These are phyloP conservation scores for Phytopythium aichiense DNA, from an alignment of 352 stramenopile genomes.

Conservation along the genomic window DNA sequence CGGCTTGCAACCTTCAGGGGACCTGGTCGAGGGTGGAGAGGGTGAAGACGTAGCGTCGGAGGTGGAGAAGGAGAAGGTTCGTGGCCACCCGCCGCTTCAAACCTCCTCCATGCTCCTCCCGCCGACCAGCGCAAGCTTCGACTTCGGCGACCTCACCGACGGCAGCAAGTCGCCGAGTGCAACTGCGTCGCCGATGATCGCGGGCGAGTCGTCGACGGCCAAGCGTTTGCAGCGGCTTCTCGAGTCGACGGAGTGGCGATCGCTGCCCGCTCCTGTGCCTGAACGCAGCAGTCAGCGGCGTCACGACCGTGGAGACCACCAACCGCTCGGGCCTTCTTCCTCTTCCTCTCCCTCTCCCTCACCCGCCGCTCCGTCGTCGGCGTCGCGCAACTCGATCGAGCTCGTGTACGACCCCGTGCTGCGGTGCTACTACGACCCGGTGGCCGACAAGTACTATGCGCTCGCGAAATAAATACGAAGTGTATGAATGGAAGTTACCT, in stretches of 20 bases:
- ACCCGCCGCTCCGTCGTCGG: constrained; percentile 8
- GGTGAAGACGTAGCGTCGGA: background rate
- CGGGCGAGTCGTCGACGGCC: constrained; percentile 25
- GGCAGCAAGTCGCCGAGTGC: background rate
- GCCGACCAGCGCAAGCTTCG: background rate
- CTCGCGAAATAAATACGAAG: constrained; percentile 44
- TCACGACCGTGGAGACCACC: no score
- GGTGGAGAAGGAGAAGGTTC: background rate
- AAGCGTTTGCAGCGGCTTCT: constrained; percentile 49
- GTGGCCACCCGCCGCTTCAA: background rate
- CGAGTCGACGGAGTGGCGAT: constrained; percentile 66
- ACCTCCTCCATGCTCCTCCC: background rate
- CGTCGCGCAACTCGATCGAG: constrained; percentile 42
- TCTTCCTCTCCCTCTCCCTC: background rate
- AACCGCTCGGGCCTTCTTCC: background rate
- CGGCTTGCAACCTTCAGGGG: constrained; percentile 13
- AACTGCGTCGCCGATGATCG: background rate
- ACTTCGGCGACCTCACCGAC: background rate
- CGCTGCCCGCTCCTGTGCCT: no score
- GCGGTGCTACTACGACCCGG: constrained; percentile 80
- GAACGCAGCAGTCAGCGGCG: background rate
- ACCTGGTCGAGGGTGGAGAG: constrained; percentile 24
- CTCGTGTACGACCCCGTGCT: constrained; percentile 82
- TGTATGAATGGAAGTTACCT: constrained; percentile 6
- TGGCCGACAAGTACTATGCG: constrained; percentile 86